phyloP scores from a whole-genome alignment of 2,329 filamentous ascomycete genomes.

The Arthrobotrys sphaeroides region DNA sequence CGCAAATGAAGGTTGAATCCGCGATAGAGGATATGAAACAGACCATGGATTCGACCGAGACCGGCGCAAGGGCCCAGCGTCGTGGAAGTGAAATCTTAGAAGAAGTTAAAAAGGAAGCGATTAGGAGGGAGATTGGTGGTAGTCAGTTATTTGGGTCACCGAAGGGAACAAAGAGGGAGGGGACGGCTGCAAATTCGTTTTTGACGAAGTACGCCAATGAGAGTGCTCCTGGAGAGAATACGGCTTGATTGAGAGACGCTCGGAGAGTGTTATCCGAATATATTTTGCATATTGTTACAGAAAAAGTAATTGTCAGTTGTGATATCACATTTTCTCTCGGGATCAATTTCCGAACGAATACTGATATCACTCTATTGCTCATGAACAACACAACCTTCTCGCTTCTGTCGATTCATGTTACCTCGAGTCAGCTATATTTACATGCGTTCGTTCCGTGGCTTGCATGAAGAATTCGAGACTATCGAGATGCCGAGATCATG shows the following conservation, averaged over 20 bases:
- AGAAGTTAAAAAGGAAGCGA: conserved; percentile 38
- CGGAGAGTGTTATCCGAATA: neutral
- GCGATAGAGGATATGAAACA: conserved; percentile 38
- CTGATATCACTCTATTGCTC: neutral
- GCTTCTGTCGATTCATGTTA: too few relatives aligned
- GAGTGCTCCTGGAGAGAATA: conserved; percentile 50
- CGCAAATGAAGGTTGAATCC: conserved; percentile 23
- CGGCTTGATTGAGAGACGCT: conserved; percentile 11
- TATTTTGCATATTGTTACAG: neutral
- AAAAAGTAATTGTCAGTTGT: neutral
- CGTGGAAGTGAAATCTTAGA: conserved; percentile 47
- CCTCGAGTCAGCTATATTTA: too few relatives aligned
- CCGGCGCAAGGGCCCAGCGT: conserved; percentile 3
- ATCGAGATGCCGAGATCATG: too few relatives aligned
- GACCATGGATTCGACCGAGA: conserved; percentile 27
- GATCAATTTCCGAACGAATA: neutral
- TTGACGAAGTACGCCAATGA: conserved; percentile 53
- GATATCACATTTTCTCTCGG: neutral
- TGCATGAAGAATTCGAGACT: too few relatives aligned
- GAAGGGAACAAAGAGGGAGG: conserved; percentile 23
- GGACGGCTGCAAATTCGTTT: conserved; percentile 35
- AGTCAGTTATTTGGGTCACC: conserved; percentile 46
- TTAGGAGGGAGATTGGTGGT: conserved; percentile 39
- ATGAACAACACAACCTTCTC: too few relatives aligned
- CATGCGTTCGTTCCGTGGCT: too few relatives aligned